Percentiles rank a stretch among this genome's conserved stretches.
Conservation (phyloP, 768 basidiomycete species). For the Imleria badia region DNA sequence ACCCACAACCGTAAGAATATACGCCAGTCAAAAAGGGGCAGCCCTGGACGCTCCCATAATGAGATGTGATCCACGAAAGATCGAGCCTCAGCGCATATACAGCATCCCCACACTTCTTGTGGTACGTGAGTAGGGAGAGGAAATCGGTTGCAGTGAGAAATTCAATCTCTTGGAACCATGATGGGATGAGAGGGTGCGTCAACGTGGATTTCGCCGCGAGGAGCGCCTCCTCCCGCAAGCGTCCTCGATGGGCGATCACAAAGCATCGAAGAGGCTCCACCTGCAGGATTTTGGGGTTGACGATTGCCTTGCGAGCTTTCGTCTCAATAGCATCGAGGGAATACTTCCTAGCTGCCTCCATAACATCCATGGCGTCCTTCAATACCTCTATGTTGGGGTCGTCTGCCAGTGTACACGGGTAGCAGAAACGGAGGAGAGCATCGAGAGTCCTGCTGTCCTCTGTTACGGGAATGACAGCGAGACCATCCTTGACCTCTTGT, state of each 20-base stretch:
- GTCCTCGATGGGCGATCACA: neutral
- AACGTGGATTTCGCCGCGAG: conserved; percentile 17
- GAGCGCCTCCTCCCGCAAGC: neutral
- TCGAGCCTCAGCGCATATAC: conserved; percentile 2
- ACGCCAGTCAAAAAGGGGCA: conserved; percentile 7
- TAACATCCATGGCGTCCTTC: neutral
- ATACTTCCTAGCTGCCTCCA: neutral
- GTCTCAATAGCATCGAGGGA: neutral
- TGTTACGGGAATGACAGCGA: conserved; percentile 16
- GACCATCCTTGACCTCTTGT: conserved; percentile 16
- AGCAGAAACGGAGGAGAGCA: conserved; percentile 26
- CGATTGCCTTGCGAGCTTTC: neutral
- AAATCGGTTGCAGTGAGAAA: conserved; percentile 27
- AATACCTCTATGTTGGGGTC: neutral
- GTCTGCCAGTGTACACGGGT: conserved; percentile 12
- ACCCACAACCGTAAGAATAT: neutral
- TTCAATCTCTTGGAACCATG: conserved; percentile 27
- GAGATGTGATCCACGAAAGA: conserved; percentile 13
- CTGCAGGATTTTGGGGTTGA: neutral
- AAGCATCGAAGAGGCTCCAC: neutral
- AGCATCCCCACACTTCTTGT: conserved; percentile 14
- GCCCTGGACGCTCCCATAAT: neutral
- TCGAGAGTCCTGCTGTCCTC: conserved; percentile 24
- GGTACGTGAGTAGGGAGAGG: conserved; percentile 23
- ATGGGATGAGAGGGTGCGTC: conserved; percentile 21